Conservation (phyloP, 129 eudicot genomes). For the Artemisia argyi region DNA sequence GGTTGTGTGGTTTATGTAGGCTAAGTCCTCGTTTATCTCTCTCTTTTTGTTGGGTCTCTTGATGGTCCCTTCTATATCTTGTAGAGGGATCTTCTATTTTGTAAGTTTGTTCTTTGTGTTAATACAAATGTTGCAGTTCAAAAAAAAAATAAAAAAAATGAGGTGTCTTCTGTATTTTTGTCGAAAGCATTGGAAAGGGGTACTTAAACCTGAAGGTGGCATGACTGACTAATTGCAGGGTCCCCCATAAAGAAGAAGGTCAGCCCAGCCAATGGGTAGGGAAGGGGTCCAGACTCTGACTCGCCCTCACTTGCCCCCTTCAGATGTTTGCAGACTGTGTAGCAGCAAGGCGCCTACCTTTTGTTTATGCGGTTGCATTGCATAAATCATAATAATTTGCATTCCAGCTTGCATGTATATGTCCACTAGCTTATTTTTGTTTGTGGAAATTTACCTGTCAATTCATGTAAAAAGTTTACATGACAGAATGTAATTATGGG, state of each 20-base stretch:
- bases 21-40: no score
- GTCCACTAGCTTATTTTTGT: not conserved
- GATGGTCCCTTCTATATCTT: no score
- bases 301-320: not conserved
- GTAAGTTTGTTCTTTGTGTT: no score
- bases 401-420: not conserved
- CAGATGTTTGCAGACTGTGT: not conserved
- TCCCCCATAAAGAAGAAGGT: not conserved
- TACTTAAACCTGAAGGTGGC: not conserved
- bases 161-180: not conserved
- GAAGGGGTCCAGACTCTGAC: not conserved
- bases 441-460: not conserved
- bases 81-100: no score
- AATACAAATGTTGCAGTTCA: no score
- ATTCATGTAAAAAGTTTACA: not conserved
- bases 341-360: not conserved
- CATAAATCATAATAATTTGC: not conserved
- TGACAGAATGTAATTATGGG: not conserved
- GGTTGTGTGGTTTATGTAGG: no score
- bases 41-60: no score
- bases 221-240: not conserved
- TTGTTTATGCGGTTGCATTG: not conserved
- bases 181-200: slow-evolving; percentile 1
- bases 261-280: not conserved
- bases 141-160: no score